phyloP scores from a whole-genome alignment of 2,329 filamentous ascomycete genomes.

The Colletotrichum incanum region DNA sequence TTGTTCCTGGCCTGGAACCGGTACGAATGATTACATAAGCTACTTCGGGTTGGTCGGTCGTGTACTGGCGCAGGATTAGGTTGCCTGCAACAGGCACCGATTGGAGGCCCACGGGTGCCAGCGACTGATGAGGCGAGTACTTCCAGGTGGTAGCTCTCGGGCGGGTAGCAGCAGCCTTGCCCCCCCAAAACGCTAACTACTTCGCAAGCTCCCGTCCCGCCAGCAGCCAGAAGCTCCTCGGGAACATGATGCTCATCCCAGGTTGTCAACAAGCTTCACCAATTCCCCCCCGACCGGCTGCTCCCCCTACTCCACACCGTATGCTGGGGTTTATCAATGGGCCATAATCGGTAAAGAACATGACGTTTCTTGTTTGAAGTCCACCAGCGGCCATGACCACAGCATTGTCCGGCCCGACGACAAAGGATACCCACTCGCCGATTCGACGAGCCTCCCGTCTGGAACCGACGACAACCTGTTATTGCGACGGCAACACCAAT shows the following conservation, averaged over 20 bases:
- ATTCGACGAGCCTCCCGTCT: conserved; percentile 5
- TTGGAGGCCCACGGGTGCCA: not conserved
- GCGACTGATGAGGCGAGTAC: not conserved
- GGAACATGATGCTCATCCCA: conserved; percentile 2
- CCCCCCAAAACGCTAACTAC: conserved; percentile 3
- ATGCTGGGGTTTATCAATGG: conserved; percentile 8
- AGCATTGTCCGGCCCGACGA: conserved; percentile 25
- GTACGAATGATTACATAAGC: not conserved
- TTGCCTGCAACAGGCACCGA: not conserved
- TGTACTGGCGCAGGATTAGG: not conserved
- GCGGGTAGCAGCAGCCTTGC: not conserved
- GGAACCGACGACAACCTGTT: conserved; percentile 11
- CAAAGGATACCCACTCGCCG: conserved; percentile 30
- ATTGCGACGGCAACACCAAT: conserved; percentile 24
- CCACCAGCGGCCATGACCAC: conserved; percentile 39
- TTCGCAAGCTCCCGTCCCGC: conserved; percentile 18
- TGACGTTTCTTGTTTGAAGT: conserved; percentile 18
- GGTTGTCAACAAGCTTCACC: conserved; percentile 14
- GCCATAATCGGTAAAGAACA: conserved; percentile 15
- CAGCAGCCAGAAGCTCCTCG: conserved; percentile 7
- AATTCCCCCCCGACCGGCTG: not conserved
- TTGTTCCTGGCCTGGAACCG: not conserved
- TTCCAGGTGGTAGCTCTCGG: conserved; percentile 4
- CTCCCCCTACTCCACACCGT: not conserved
- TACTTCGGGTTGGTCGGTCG: not conserved